phyloP scores from a whole-genome alignment of 2,329 filamentous ascomycete genomes.

The Colletotrichum liriopes region DNA sequence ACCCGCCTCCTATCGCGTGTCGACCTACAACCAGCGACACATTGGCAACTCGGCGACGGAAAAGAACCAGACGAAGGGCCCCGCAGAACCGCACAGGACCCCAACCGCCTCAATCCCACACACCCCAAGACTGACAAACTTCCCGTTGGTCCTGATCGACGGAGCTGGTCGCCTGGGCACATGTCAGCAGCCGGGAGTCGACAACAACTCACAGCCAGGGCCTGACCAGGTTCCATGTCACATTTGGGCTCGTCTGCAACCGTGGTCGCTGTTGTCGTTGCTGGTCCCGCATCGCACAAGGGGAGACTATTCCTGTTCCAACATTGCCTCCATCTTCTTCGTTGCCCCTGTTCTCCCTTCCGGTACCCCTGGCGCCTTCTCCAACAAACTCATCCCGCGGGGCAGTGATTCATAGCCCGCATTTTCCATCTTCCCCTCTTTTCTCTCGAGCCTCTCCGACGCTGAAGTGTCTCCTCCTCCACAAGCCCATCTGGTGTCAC shows the following conservation, averaged over 20 bases:
- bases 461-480: neutral
- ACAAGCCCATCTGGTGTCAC: neutral
- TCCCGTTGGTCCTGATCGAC: slow-evolving; percentile 36
- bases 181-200: slow-evolving; percentile 24
- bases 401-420: slow-evolving; percentile 14
- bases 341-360: slow-evolving; percentile 1
- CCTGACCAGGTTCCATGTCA: neutral
- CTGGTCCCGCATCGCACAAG: slow-evolving; percentile 25
- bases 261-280: neutral
- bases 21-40: neutral
- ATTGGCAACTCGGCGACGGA: slow-evolving; percentile 17
- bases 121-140: slow-evolving; percentile 18
- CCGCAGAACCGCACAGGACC: slow-evolving; percentile 11
- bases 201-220: neutral
- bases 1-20: neutral
- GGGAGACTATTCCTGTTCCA: slow-evolving; percentile 17
- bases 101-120: neutral
- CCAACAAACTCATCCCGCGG: slow-evolving; percentile 32
- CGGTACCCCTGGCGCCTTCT: slow-evolving; percentile 18
- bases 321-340: slow-evolving; percentile 16
- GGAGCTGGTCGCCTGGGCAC: slow-evolving; percentile 29
- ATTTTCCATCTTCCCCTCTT: slow-evolving; percentile 36
- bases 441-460: slow-evolving; percentile 15
- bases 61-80: slow-evolving; percentile 20
- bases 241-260: slow-evolving; percentile 6